Conservation (phyloP, 1,284 basidiomycete genomes). For the Porodaedalea pini region DNA sequence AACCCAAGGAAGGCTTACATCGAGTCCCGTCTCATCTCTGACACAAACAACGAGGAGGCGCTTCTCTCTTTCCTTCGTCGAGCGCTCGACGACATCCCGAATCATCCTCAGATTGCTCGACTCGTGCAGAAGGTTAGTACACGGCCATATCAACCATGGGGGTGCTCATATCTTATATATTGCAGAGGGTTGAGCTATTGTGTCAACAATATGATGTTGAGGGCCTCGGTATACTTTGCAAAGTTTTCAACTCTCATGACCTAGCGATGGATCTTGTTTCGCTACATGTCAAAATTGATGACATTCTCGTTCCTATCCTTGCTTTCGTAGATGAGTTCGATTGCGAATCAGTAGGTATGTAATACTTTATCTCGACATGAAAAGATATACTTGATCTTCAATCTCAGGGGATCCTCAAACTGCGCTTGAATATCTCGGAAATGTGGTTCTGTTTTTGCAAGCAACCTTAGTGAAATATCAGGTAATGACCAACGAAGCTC, state of each 20-base stretch:
- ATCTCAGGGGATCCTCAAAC: conserved; percentile 72
- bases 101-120: conserved; percentile 56
- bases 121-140: conserved; percentile 52
- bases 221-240: conserved; percentile 61
- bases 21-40: conserved; percentile 55
- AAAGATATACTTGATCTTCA: conserved; percentile 11
- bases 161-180: not conserved
- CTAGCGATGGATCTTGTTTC: conserved; percentile 63
- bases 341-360: conserved; percentile 72
- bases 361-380: not conserved
- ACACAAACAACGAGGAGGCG: conserved; percentile 49
- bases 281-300: conserved; percentile 60
- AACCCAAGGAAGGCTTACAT: conserved; percentile 50
- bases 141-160: not conserved
- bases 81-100: conserved; percentile 56
- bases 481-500: conserved; percentile 35
- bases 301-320: conserved; percentile 57
- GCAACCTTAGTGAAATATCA: conserved; percentile 59
- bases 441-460: conserved; percentile 71
- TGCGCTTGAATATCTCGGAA: conserved; percentile 69
- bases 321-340: conserved; percentile 69
- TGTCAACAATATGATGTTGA: conserved; percentile 52
- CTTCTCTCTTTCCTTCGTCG: conserved; percentile 45
- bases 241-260: conserved; percentile 55
- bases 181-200: conserved; percentile 51